phyloP scores from a whole-genome alignment of 345 rosid species.

The Anacardium occidentale region DNA sequence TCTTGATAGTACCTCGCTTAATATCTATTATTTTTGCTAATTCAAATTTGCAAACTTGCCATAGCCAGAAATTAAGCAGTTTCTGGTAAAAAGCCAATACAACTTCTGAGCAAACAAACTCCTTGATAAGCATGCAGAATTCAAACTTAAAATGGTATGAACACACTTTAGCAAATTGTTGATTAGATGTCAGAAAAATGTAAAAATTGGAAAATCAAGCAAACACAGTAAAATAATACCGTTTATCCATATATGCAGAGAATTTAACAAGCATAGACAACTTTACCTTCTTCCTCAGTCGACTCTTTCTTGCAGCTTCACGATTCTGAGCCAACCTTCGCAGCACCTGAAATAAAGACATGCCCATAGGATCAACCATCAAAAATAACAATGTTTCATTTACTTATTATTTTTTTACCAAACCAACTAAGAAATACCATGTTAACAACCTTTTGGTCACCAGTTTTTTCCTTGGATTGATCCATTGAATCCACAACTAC shows the following conservation, averaged over 20 bases:
- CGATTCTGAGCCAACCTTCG: conserved; percentile 89
- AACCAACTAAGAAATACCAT: background rate
- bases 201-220: background rate
- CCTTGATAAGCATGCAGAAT: background rate
- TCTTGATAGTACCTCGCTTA: background rate
- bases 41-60: background rate
- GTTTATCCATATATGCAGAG: background rate
- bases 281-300: conserved; percentile 83
- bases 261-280: background rate
- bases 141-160: background rate
- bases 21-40: background rate
- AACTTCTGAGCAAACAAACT: background rate
- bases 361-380: background rate
- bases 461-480: conserved; percentile 50
- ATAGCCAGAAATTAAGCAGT: background rate
- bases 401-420: background rate
- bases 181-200: background rate
- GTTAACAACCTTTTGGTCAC: conserved; percentile 63
- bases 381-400: background rate
- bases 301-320: conserved; percentile 95
- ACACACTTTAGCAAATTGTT: background rate
- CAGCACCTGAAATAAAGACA: conserved; percentile 45
- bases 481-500: conserved; percentile 56
- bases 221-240: background rate
- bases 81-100: background rate